phyloP scores from a whole-genome alignment of 768 basidiomycete species.

The Tulasnella calospora region DNA sequence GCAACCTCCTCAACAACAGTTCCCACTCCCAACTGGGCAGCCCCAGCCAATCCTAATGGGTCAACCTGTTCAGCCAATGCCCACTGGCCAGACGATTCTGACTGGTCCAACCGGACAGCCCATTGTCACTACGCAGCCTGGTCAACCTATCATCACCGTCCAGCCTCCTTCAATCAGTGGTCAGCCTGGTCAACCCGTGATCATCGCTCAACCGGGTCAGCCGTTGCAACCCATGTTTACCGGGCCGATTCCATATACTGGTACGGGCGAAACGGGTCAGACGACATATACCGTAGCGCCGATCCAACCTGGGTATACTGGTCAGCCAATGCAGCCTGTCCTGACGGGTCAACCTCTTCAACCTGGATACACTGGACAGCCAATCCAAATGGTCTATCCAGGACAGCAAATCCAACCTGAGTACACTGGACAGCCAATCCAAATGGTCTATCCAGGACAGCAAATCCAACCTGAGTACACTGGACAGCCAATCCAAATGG shows the following conservation, averaged over 20 bases:
- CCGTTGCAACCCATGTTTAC: not conserved
- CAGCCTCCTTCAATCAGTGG: not conserved
- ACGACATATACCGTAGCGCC: not conserved
- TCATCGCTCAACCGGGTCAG: not conserved
- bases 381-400: not conserved
- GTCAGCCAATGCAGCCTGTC: not conserved
- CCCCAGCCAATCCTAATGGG: not conserved
- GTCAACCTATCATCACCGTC: not conserved
- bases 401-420: not conserved
- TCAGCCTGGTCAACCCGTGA: not conserved
- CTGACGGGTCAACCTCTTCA: not conserved
- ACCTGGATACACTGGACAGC: not conserved
- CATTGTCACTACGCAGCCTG: not conserved
- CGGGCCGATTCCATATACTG: not conserved
- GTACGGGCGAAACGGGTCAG: not conserved
- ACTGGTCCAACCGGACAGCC: not conserved
- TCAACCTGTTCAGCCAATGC: not conserved
- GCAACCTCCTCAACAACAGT: slow-evolving; percentile 3
- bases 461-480: not conserved
- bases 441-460: not conserved
- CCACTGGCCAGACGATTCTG: not conserved
- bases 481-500: not conserved
- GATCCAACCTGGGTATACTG: not conserved
- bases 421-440: not conserved
- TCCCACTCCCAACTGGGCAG: not conserved